Evolutionary conservation across 2,329 filamentous ascomycete species (phyloP), one percentile per base, ranked within the genome.

Genomic region (Talaromyces sp.): DNA sequence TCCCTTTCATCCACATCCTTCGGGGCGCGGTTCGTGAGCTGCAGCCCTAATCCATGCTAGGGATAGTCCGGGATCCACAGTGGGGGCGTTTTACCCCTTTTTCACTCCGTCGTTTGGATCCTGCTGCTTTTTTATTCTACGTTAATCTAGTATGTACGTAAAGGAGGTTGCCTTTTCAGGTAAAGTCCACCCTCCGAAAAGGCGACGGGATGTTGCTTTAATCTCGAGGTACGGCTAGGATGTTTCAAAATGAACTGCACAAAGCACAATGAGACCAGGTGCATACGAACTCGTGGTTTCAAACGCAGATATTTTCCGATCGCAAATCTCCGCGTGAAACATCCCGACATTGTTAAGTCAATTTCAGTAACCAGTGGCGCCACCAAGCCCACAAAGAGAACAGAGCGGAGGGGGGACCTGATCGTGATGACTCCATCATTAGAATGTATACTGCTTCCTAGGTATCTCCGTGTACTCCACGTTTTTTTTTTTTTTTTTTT

Each of bases 21-120:
- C 39, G 17, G 30, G 46, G 44, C 42, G 41, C 57, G 57, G 57
- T 60, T 60, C 55, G 48, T 55, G 55, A 57, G 37, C 47, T 52
- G 33, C 55, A 52, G 30, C 47, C 29, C 57, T 60, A 60, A 30
- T 24, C 55, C 32, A 16, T 3, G 14, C 3, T 1, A 24, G 52
- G 57, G 2, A 47, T 54, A 50, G 57, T 44, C 9, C n/a, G 22
- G 57, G 49, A 27, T 19, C 32, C 33, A 11, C 10, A 30, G 17
- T n/a, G 45, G 42, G 49, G 17, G n/a, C 42, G n/a, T n/a, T 16
- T 19, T 47, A 33, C 42, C 57, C 57, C 57, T 51, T 50, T 55
- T 55, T 55, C 41, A 48, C 37, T 40, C n/a, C n/a, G n/a, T n/a
- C n/a, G n/a, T n/a, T n/a, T 19, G 35, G 40, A 29, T 47, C 51